phyloP scores from a whole-genome alignment of 257 asterid genomes.

The Solanum arcanum region DNA sequence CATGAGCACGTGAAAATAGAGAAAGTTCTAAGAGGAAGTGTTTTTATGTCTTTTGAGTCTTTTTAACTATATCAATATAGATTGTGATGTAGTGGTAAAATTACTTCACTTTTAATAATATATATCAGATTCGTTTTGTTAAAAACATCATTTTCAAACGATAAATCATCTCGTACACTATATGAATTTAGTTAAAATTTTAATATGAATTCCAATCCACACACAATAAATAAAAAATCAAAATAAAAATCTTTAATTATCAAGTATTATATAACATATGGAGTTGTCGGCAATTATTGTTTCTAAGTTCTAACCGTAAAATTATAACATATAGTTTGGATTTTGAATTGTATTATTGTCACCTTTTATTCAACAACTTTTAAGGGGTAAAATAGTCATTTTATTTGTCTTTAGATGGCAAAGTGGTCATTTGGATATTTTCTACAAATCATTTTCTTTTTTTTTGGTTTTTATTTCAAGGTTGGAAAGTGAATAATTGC shows the following conservation, averaged over 20 bases:
- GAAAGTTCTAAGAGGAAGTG: neutral
- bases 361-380: neutral
- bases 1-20: neutral
- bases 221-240: too few relatives aligned
- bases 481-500: neutral
- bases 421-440: neutral
- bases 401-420: neutral
- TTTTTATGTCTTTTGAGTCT: neutral
- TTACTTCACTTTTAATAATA: too few relatives aligned
- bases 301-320: neutral
- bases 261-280: neutral
- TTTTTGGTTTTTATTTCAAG: neutral
- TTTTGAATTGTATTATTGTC: neutral
- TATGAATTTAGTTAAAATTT: too few relatives aligned
- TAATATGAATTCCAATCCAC: too few relatives aligned
- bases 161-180: fast-evolving
- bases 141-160: fast-evolving
- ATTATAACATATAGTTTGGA: neutral
- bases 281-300: neutral
- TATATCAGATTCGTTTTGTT: too few relatives aligned
- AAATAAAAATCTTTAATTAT: neutral
- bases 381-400: neutral
- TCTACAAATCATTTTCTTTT: neutral
- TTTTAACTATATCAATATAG: neutral
- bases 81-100: fast-evolving